Base-by-base conservation (phyloP, 345 rosid species). In the Citrus trifoliata region DNA sequence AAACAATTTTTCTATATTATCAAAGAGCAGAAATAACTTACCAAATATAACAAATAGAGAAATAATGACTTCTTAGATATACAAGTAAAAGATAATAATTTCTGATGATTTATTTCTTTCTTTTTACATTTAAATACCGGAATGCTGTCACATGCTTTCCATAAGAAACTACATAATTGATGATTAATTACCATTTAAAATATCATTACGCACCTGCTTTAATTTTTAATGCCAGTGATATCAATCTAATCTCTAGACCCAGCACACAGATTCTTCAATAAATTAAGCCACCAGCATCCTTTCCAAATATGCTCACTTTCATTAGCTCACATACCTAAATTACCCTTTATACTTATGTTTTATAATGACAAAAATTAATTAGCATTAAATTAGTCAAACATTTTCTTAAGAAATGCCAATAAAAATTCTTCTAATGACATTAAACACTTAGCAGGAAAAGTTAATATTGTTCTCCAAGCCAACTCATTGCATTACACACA, bases 321-420 rank as follows among this genome's bases (percentile, higher is more conserved):
- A 60, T 70, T 56, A 73, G n/a, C 2, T 48, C 37, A 1, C 65
- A 2, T 66, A 24, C 69, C 77, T 30, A 64, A 65, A 33, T 14
- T 73, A 37, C 59, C 48, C 37, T 42, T 61, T 58, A 25, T 16
- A 7, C 38, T 70, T 61, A 19, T 48, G 75, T 67, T 78, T 69
- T 73, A 27, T 60, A 19, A 30, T 72, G 55, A 48, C 72, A 46
- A 18, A 73, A 10, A 37, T 82, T 73, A 62, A 74, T 35, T 30
- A 40, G 73, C 79, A 78, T 70, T 78, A 35, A 81, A 74, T 69
- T 19, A 40, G 58, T 53, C 73, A 40, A 61, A 74, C 32, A 27
- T 69, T 35, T 77, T 69, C 2, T 51, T 24, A 30, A 76, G 9
- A 21, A 46, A 46, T 42, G 19, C 27, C 65, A 67, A 21, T 19